Evolutionary conservation across 2,329 filamentous ascomycete species (phyloP), one percentile per base, ranked within the genome.

Genomic region (Ophiobolus disseminans): DNA sequence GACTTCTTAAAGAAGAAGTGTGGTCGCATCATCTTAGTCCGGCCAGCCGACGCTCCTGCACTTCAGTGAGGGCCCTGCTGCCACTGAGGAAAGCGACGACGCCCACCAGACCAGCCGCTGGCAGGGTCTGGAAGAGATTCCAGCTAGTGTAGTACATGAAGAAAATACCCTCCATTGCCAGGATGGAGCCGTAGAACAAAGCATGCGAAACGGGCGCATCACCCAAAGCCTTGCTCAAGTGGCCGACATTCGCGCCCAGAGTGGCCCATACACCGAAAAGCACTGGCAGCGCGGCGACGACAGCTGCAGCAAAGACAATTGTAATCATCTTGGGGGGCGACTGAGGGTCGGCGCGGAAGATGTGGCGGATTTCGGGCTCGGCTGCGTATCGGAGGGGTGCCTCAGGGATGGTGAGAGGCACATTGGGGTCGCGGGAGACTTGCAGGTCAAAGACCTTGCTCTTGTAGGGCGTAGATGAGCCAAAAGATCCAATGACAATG

Each of bases 141-240:
- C 93, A 97, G 68, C 78, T 85, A 43, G 84, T 88, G 76, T 97
- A 97, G 82, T 99, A 99, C 59, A 96, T 77, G 79, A 94, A 93
- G 77, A 99, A 97, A 47, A 96, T 86, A 13, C 84, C 89, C 74
- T 99, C 94, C 80, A 99, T 89, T 17, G 86, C 86, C 30, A 96
- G 53, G 46, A 99, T 85, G 4, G 91, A 96, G 41, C 89, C 89
- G 61, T 95, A 89, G 79, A 97, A 99, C 25, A 91, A 73, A 22
- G 79, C 79, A 71, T 99, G 93, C 4, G 93, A 87, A 34, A 96
- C 63, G 2, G 94, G 93, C 1, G 91, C 89, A 17, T 83, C 80
- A 48, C 84, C 78, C 40, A 97, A 75, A 7, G 94, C 93, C 70
- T 88, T 88, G 42, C 83, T 74, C 1, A 94, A 75, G 70, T 97